These are phyloP conservation scores for Penicillium parvum DNA, from an alignment of 495 filamentous ascomycete genomes.

Conservation along the genomic window DNA sequence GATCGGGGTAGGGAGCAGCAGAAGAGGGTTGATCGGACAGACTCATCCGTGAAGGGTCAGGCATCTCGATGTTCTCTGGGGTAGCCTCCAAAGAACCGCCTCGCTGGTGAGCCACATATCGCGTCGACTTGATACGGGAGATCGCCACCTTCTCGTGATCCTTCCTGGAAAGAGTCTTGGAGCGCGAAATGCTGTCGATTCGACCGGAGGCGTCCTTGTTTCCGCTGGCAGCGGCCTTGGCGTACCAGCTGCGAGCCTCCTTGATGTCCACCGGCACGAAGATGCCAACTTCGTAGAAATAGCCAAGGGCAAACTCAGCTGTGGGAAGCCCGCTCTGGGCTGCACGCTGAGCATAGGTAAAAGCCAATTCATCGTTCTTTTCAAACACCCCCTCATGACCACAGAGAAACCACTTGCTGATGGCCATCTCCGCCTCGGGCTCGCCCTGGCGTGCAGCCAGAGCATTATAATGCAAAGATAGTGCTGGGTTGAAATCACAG, in stretches of 20 bases:
- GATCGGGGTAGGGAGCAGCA: conserved; percentile 39
- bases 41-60: conserved; percentile 56
- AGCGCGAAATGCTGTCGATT: conserved; percentile 79
- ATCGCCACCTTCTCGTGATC: conserved; percentile 93
- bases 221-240: conserved; percentile 81
- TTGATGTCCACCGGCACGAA: conserved; percentile 74
- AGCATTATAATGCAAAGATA: conserved; percentile 94
- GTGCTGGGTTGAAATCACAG: conserved; percentile 89
- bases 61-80: conserved; percentile 65
- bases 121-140: conserved; percentile 76
- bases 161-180: conserved; percentile 79
- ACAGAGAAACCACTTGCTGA: conserved; percentile 98
- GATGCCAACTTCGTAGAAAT: conserved; percentile 96
- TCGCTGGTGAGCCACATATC: conserved; percentile 78
- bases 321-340: conserved; percentile 76
- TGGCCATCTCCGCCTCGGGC: conserved; percentile 88
- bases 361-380: conserved; percentile 93
- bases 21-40: conserved; percentile 38
- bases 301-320: conserved; percentile 94
- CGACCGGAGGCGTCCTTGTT: conserved; percentile 83
- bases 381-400: conserved; percentile 86
- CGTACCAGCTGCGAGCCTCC: conserved; percentile 86
- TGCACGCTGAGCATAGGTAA: conserved; percentile 82
- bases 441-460: conserved; percentile 87
- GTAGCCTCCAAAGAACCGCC: conserved; percentile 49